Conservation (phyloP, 1,284 basidiomycete species). For the Leccinum fuscescens region DNA sequence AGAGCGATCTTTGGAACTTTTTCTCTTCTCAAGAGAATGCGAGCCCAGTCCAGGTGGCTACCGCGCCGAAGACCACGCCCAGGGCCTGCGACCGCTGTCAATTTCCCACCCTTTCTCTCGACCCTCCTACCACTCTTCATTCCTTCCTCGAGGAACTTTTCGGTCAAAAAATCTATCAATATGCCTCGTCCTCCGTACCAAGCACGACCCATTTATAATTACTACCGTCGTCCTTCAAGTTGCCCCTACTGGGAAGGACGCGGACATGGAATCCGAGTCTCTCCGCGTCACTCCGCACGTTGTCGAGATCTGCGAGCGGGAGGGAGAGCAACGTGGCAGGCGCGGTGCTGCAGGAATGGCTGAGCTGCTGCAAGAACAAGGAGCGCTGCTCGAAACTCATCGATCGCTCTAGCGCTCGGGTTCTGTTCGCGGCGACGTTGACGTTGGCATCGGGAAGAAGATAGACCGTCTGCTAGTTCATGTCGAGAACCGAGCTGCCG, state of each 20-base stretch:
- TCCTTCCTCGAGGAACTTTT: constrained; percentile 37
- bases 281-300: constrained; percentile 39
- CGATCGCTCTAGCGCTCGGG: constrained; percentile 39
- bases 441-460: constrained; percentile 16
- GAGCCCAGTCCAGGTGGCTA: constrained; percentile 37
- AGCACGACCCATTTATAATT: too few relatives aligned
- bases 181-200: too few relatives aligned
- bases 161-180: background rate
- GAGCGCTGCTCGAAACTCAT: constrained; percentile 54
- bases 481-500: constrained; percentile 21
- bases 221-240: too few relatives aligned
- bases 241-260: constrained; percentile 25
- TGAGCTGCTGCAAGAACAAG: constrained; percentile 46
- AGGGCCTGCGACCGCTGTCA: constrained; percentile 15
- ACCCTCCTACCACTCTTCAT: constrained; percentile 21
- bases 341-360: constrained; percentile 34
- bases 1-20: background rate
- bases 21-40: constrained; percentile 30
- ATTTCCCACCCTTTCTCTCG: constrained; percentile 22
- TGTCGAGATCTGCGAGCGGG: constrained; percentile 41
- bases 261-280: constrained; percentile 44
- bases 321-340: constrained; percentile 49
- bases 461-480: constrained; percentile 30
- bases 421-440: constrained; percentile 7
- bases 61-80: constrained; percentile 38